Percentiles rank a stretch among this genome's conserved stretches.
These are phyloP conservation scores for Russula virescens DNA, from an alignment of 768 basidiomycete genomes.

Conservation along the genomic window DNA sequence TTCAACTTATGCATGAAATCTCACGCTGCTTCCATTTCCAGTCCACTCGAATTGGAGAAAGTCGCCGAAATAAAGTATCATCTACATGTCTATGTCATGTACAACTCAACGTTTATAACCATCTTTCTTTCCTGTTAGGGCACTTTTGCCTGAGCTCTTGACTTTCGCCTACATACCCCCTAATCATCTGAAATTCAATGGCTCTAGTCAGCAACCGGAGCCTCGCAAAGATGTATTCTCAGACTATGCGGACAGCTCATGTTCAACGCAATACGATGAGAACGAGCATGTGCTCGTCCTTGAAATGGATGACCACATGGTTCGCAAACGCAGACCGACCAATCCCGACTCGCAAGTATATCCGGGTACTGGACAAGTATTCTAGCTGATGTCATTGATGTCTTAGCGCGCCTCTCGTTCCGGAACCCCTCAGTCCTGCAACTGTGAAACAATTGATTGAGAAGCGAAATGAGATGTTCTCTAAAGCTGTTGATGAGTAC, in stretches of 20 bases:
- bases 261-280: conserved; percentile 31
- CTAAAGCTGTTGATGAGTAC: conserved; percentile 43
- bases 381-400: neutral
- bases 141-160: conserved; percentile 75
- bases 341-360: conserved; percentile 7
- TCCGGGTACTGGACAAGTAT: neutral
- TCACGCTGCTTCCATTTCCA: conserved; percentile 29
- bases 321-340: neutral
- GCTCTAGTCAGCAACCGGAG: conserved; percentile 39
- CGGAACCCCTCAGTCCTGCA: conserved; percentile 15
- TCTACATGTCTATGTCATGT: neutral
- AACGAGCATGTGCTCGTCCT: conserved; percentile 47
- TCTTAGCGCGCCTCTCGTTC: conserved; percentile 10
- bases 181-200: conserved; percentile 53
- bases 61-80: conserved; percentile 79
- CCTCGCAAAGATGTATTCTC: neutral
- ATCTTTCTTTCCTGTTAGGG: conserved; percentile 37
- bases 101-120: neutral
- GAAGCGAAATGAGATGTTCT: conserved; percentile 30
- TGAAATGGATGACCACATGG: conserved; percentile 44
- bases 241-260: conserved; percentile 14
- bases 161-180: conserved; percentile 76
- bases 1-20: conserved; percentile 1
- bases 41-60: conserved; percentile 69
- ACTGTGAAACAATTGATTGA: conserved; percentile 17